Evolutionary conservation across 345 rosid genomes (phyloP).

Genomic region (Psidium friedrichsthalianum): DNA sequence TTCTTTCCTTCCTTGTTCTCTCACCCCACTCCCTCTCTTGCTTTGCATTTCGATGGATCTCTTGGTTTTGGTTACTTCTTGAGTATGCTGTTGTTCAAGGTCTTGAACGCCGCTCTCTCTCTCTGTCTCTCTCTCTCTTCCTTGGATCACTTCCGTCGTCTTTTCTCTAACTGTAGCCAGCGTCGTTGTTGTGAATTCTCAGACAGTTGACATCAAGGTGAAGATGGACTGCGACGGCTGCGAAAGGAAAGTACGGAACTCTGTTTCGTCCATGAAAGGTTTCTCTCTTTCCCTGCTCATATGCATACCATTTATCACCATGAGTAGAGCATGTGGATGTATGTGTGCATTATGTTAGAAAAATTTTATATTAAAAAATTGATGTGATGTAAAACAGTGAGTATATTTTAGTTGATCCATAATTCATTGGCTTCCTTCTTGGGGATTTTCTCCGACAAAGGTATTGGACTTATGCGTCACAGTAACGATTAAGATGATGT

Average conservation of each 20-base stretch:
- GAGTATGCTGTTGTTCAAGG: background rate
- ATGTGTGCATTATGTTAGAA: too few species aligned
- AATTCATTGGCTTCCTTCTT: too few species aligned
- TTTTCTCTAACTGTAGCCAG: background rate
- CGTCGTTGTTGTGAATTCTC: background rate
- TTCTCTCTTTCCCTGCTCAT: background rate
- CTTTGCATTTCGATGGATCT: background rate
- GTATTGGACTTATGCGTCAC: too few species aligned
- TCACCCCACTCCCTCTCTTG: background rate
- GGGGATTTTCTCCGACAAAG: rapidly evolving
- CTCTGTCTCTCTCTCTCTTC: background rate
- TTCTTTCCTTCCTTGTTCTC: background rate
- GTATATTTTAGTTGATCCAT: too few species aligned
- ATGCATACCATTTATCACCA: background rate
- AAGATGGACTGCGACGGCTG: slow-evolving; percentile 59
- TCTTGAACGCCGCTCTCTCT: background rate
- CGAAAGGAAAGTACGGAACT: slow-evolving; percentile 33
- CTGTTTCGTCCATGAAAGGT: slow-evolving; percentile 41
- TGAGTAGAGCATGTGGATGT: background rate
- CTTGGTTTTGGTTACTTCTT: background rate
- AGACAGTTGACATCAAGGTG: slow-evolving; percentile 52
- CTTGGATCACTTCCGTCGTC: background rate
- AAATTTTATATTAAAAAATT: too few species aligned
- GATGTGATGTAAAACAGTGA: too few species aligned
- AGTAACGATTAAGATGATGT: background rate